phyloP scores from a whole-genome alignment of 345 rosid genomes.

The Dovyalis caffra region DNA sequence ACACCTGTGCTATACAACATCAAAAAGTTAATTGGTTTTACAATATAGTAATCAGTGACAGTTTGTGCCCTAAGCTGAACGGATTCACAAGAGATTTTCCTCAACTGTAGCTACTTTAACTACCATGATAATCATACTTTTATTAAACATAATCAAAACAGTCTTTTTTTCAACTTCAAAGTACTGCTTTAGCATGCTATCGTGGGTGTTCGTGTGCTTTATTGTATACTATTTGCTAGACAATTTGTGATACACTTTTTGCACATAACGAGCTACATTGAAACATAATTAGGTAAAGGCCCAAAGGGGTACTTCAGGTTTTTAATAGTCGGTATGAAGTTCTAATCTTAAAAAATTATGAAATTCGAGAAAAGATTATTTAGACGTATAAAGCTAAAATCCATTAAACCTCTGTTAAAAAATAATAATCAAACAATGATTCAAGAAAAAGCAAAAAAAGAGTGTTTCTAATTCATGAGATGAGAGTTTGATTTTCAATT shows the following conservation, averaged over 20 bases:
- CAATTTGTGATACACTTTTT: not conserved
- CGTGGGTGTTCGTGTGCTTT: slow-evolving; percentile 7
- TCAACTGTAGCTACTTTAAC: slow-evolving; percentile 21
- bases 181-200: not conserved
- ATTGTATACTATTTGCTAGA: not conserved
- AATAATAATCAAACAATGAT: too few species aligned
- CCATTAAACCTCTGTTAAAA: too few species aligned
- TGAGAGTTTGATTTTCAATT: too few species aligned
- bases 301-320: not conserved
- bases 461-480: too few species aligned
- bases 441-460: too few species aligned
- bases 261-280: not conserved
- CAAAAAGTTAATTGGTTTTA: not conserved
- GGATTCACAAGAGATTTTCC: slow-evolving; percentile 13
- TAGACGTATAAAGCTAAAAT: too few species aligned
- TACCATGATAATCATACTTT: slow-evolving; percentile 5
- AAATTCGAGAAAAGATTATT: too few species aligned
- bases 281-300: not conserved
- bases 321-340: not conserved
- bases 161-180: slow-evolving; percentile 9
- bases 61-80: slow-evolving; percentile 19
- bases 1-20: not conserved
- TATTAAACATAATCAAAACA: not conserved
- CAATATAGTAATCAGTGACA: not conserved
- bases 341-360: too few species aligned